Base-by-base conservation (phyloP, 345 rosid genomes). In the Salix viminalis region DNA sequence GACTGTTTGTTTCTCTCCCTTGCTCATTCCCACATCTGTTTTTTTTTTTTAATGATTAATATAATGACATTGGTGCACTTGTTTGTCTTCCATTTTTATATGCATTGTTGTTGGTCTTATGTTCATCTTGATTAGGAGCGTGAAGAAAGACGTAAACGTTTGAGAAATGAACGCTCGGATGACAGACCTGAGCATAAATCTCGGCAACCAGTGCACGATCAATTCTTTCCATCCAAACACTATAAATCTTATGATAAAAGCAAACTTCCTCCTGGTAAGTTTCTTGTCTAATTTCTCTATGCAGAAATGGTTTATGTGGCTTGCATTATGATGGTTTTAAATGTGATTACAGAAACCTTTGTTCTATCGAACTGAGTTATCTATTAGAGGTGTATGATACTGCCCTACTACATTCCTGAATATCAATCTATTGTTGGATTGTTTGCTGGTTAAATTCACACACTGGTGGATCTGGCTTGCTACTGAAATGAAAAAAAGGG, bases 231-330 rank as follows among this genome's bases (percentile, higher is more conserved):
- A 75, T 75, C 81, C 11, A 89, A 80, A 74, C 86, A 84, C 74
- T 58, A 76, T 7, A 91, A 75, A 82, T 58, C 83, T 67, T 87
- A 91, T 81, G 96, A 93, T 73, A 92, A 84, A 88, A 83, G 77
- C 83, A 92, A 85, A 84, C 84, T 96, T 44, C 99, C 99, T 72
- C 92, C 89, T 81, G 99, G 99, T 96, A 80, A 83, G 75, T 70
- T 69, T 36, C 16, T 75, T 72, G 26, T 72, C 26, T 70, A 50
- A 61, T 75, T 70, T 16, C 26, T 70, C 36, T 71, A 37, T 16
- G 11, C 37, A 71, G n/a, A 60, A 28, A 48, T 61, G 37, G 62
- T 32, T 37, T 72, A 58, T 12, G 71, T 58, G 37, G 3, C 11
- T 5, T 56, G 1, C 44, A 64, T 44, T n/a, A 34, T 48, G 23